phyloP scores from a whole-genome alignment of 2,329 filamentous ascomycete species.

The Chaetomiaceae sp. region DNA sequence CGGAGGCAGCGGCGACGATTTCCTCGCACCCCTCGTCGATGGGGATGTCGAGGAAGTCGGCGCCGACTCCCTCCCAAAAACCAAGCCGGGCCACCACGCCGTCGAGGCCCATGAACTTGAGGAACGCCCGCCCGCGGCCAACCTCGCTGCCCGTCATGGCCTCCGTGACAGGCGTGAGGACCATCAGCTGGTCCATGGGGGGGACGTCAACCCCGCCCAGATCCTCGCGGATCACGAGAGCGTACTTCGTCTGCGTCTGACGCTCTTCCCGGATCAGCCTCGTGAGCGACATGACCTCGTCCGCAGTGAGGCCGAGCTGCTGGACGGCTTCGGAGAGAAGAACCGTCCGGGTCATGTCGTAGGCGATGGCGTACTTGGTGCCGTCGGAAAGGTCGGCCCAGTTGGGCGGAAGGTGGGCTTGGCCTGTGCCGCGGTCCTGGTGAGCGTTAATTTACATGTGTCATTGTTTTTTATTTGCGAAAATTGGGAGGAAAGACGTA shows the following conservation, averaged over 20 bases:
- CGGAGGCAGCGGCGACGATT: neutral
- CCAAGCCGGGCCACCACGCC: constrained; percentile 9
- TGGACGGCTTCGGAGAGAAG: constrained; percentile 15
- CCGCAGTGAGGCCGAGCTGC: constrained; percentile 11
- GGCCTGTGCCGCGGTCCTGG: neutral
- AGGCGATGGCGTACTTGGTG: constrained; percentile 24
- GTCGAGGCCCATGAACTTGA: constrained; percentile 11
- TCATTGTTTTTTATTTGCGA: too few species aligned
- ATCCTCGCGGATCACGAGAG: neutral
- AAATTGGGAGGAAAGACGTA: neutral
- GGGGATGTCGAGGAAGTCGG: constrained; percentile 2
- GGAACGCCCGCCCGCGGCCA: constrained; percentile 12
- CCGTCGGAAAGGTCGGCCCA: constrained; percentile 23
- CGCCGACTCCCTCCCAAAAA: constrained; percentile 11
- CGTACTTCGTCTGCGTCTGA: neutral
- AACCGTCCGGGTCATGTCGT: constrained; percentile 15
- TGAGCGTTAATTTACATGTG: neutral
- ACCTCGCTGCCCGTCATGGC: constrained; percentile 10
- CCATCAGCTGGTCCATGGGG: neutral
- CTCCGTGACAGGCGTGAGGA: constrained; percentile 10
- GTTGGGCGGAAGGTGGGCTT: neutral
- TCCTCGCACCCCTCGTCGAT: neutral
- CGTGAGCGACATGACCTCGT: constrained; percentile 17
- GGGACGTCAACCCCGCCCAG: neutral
- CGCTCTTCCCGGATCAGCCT: constrained; percentile 18